Conservation (phyloP, 1,284 basidiomycete species). For the Cryptococcus jaspeensis region DNA sequence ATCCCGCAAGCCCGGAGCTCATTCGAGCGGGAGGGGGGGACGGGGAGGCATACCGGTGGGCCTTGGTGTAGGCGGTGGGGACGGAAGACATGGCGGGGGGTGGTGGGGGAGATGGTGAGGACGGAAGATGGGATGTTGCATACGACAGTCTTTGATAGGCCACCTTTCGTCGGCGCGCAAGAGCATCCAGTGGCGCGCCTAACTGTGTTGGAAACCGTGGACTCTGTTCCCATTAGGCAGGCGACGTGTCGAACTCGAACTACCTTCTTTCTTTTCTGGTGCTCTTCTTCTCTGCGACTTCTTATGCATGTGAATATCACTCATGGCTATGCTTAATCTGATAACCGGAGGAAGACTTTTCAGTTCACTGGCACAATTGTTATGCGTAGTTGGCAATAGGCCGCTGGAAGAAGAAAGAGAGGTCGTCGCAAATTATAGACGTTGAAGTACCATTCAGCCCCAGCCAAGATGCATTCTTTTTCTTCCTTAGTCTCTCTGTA, state of each 20-base stretch:
- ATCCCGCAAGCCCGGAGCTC: neutral
- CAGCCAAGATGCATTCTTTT: too few species aligned
- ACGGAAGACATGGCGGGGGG: conserved; percentile 12
- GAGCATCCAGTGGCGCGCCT: neutral
- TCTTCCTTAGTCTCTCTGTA: neutral
- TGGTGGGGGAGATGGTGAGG: neutral
- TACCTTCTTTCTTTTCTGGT: neutral
- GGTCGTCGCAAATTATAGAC: too few species aligned
- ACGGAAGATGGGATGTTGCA: neutral
- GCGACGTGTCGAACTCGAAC: neutral
- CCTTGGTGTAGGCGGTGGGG: conserved; percentile 13
- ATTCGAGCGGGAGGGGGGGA: neutral
- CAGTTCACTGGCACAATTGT: too few species aligned
- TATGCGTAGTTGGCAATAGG: too few species aligned
- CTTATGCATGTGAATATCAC: too few species aligned
- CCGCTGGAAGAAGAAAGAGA: too few species aligned
- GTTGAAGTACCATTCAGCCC: too few species aligned
- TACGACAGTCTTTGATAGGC: neutral
- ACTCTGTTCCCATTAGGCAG: neutral
- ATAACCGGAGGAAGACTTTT: too few species aligned
- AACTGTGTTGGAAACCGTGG: neutral
- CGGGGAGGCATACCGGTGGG: conserved; percentile 13
- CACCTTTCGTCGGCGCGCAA: neutral
- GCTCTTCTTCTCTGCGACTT: too few species aligned
- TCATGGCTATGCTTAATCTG: too few species aligned